Base-by-base conservation (phyloP, 805 yeast genomes). In the Monosporozyma aquatica region DNA sequence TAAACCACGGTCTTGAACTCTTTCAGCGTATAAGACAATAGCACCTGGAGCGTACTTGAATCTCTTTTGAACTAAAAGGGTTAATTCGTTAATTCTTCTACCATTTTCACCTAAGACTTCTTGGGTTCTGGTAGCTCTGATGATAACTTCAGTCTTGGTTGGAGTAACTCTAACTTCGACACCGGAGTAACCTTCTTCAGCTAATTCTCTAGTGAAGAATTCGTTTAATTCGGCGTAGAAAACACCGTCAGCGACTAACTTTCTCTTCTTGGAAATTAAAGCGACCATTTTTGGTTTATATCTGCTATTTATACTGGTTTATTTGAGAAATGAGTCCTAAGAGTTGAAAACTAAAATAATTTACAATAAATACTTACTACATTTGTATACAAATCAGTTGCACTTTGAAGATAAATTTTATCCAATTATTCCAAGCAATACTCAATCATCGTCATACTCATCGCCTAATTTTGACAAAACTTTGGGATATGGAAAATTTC, bases 101-200 rank as follows among this genome's bases (percentile, higher is more conserved):
- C 98, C 98, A 71, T 89, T 87, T 80, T 90, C 97, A 79, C 98
- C 98, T 64, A 92, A 80, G 61, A 92, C 97, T 69, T 85, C 94
- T 70, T 87, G 94, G 68, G 97, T 89, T 85, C 87, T 90, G 68
- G 97, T 87, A 64, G 98, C 98, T 75, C 95, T 87, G 77, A 92
- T 87, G 71, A 92, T 86, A 60, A 92, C 86, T 76, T 92, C 97
- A 68, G 95, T 87, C 81, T 85, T 89, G 78, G 90, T 74, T 72
- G 97, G 92, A 69, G 97, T 87, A 68, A 86, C 85, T 78, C 97
- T 86, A 71, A 92, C 96, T 78, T 92, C 98, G 67, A 92, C 95
- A 78, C 98, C 98, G 65, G 98, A 92, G 82, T 92, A 92, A 71
- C 98, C 98, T 76, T 92, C 96, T 79, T 92, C 98, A 64, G 98